These are phyloP conservation scores for Adansonia digitata DNA, from an alignment of 345 rosid genomes.

Conservation along the genomic window DNA sequence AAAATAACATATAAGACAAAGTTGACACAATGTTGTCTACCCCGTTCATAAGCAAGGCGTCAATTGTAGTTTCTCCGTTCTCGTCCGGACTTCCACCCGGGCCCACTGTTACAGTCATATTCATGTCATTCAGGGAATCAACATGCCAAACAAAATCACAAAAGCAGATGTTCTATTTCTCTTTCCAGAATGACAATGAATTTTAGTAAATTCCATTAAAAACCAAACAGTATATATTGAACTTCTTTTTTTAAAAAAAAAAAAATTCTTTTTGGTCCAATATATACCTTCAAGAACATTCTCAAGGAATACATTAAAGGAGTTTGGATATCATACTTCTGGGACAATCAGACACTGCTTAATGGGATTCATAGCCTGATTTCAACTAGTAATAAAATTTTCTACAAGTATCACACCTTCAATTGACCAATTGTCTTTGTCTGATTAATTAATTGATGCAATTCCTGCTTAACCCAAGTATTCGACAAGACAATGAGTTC, in stretches of 20 bases:
- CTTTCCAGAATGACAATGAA: not conserved
- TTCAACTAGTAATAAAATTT: not conserved
- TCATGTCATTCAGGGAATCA: not conserved
- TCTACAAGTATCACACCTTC: not conserved
- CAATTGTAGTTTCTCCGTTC: constrained; percentile 90
- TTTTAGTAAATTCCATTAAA: not conserved
- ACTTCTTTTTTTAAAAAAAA: not conserved
- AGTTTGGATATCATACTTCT: not conserved
- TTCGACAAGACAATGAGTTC: not conserved
- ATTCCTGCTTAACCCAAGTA: not conserved
- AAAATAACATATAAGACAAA: not conserved
- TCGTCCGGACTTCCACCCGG: constrained; percentile 99
- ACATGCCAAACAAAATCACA: constrained; percentile 10
- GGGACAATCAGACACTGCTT: not conserved
- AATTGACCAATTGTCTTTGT: not conserved
- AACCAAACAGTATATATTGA: not conserved
- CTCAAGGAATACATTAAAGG: not conserved
- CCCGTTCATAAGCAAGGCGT: constrained; percentile 93
- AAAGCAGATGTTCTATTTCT: not conserved
- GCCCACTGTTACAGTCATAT: constrained; percentile 51
- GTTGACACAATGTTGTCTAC: constrained; percentile 30
- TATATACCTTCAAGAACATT: not conserved
- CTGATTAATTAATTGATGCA: not conserved
- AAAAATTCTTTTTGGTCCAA: not conserved
- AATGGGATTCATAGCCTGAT: not conserved